Base-by-base conservation (phyloP, 208 protist species). In the Acanthamoeba polyphaga region DNA sequence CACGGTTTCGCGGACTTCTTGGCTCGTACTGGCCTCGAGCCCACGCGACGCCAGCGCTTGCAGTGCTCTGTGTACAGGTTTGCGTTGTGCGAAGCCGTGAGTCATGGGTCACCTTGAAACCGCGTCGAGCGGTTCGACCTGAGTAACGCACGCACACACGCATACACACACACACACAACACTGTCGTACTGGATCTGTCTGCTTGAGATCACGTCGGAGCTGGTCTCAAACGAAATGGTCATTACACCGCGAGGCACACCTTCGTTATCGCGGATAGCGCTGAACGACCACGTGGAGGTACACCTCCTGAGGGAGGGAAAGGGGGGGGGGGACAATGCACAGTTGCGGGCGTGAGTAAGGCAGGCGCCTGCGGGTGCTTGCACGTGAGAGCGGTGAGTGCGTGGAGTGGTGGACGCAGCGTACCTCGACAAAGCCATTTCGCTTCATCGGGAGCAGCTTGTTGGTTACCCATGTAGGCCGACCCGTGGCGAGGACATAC, bases 271-370 rank as follows among this genome's bases (percentile, higher is more conserved):
- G 62, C 72, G 74, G 17, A 92, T 29, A 46, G 87, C 60, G 64
- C 87, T 78, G 46, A 74, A 92, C 9, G 87, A 92, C 15, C 43
- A 92, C 10, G 62, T 92, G 38, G n/a, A 92, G 74, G 32, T 92
- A 92, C 24, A 29, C 34, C 49, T 92, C 87, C 87, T 91, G 55
- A 3, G 58, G 13, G 5, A 22, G 7, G 53, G 19, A 24, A 74
- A 74, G 4, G n/a, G 10, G 32, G 27, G 60, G 19, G 32, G 17
- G 4, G 0, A 0, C 1, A 74, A 8, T 3, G 38, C 15, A 7
- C 46, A 58, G 9, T 55, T 15, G 3, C 0, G 66, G 51, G 24
- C 49, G 7, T 46, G 27, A 19, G 10, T 38, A 3, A 3, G 38
- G 1, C 38, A 38, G 38, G 38, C 38, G 38, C 38, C 38, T 38